Evolutionary conservation across 305 asterid genomes (phyloP), one percentile per base, ranked within the genome.

Genomic region (Fraxinus angustifolia): DNA sequence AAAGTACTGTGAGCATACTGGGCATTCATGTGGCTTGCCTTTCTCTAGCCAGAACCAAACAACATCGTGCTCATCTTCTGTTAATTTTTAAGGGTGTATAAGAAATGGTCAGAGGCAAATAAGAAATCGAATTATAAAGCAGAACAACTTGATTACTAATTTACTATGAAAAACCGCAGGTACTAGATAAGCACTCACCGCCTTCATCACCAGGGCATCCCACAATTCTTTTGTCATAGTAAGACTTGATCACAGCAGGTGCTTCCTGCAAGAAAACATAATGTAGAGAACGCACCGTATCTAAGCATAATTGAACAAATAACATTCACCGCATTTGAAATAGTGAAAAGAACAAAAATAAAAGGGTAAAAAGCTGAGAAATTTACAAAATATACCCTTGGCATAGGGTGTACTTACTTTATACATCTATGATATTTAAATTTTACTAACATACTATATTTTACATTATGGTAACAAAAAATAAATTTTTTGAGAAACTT

Each of bases 21-120:
- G 89, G 34, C 91, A 89, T 75, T 89, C 90, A 71, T 80, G 87
- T 6, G 91, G 84, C 75, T 89, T 85, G 78, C 84, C 90, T 82
- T 89, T 89, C 91, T 85, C 90, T 40, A 89, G 82, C 90, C 91
- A 89, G 78, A 88, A 88, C 90, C 91, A 88, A 62, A 87, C 89
- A 81, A 88, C 90, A 73, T 88, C 91, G 30, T 88, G 91, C 75
- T 87, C 91, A 83, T 88, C 91, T 73, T 88, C 91, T 95, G 92
- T 81, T 76, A 75, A 81, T 82, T 82, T n/a, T 35, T 35, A 11
- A 71, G 71, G 73, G 80, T 67, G 38, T 26, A 73, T 65, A 83
- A 1, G 53, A 82, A 80, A 65, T 56, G 77, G 67, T 84, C 75
- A 82, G 82, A 50, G 71, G 8, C 48, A 26, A 71, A 42, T 6